A percentile compares a stretch with the other conserved stretches of the same genome.
These are phyloP conservation scores for Malassezia furfur DNA, from an alignment of 1,284 basidiomycete species.

Conservation along the genomic window DNA sequence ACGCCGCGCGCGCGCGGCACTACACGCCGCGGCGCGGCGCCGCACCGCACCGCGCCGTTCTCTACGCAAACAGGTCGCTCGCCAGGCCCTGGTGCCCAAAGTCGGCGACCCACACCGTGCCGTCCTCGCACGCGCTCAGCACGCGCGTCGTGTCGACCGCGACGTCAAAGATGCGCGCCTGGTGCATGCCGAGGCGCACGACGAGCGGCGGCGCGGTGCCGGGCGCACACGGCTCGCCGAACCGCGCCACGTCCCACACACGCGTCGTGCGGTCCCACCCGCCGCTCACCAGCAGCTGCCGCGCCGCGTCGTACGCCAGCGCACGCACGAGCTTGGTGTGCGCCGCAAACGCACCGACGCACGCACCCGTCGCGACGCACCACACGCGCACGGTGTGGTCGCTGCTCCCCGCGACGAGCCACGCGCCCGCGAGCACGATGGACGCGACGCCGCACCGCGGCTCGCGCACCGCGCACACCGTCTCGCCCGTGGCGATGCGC, in stretches of 20 bases:
- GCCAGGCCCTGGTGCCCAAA: slow-evolving; percentile 4
- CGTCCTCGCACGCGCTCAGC: slow-evolving; percentile 9
- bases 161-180: slow-evolving; percentile 13
- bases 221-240: not conserved
- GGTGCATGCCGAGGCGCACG: slow-evolving; percentile 7
- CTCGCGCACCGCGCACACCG: not conserved
- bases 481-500: not conserved
- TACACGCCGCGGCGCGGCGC: no score
- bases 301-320: slow-evolving; percentile 2
- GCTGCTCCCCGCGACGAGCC: slow-evolving; percentile 10
- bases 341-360: slow-evolving; percentile 1
- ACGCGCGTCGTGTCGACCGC: slow-evolving; percentile 6
- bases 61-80: not conserved
- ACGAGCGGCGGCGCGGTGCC: not conserved
- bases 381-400: slow-evolving; percentile 8
- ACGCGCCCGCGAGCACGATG: not conserved
- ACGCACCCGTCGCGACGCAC: not conserved
- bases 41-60: no score
- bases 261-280: slow-evolving; percentile 12
- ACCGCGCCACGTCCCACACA: slow-evolving; percentile 7
- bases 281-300: slow-evolving; percentile 8
- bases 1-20: no score
- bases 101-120: slow-evolving; percentile 6
- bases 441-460: slow-evolving; percentile 5
- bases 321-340: slow-evolving; percentile 11